These are phyloP conservation scores for Suhomyces sp. DNA, from an alignment of 805 yeast genomes.

Conservation along the genomic window DNA sequence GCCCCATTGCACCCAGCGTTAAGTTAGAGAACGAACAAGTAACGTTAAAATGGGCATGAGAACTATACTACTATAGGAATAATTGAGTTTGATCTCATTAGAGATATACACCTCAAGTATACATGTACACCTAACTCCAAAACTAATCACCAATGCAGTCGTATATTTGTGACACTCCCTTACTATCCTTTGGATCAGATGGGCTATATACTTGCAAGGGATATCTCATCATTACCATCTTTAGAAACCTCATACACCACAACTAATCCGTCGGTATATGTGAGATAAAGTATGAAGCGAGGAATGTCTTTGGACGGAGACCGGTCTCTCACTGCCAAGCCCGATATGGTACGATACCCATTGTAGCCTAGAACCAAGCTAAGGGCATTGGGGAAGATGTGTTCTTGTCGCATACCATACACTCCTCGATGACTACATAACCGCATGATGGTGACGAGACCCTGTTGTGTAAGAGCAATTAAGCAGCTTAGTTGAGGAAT, in stretches of 20 bases:
- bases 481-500: slow-evolving; percentile 36
- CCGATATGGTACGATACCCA: slow-evolving; percentile 32
- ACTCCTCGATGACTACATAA: slow-evolving; percentile 36
- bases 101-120: no score
- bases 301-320: slow-evolving; percentile 18
- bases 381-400: slow-evolving; percentile 36
- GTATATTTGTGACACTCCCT: no score
- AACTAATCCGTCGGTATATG: slow-evolving; percentile 32
- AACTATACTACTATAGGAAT: no score
- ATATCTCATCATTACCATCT: neutral
- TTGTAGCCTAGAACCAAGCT: slow-evolving; percentile 23
- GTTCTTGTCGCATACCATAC: slow-evolving; percentile 43
- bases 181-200: no score
- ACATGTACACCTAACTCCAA: no score
- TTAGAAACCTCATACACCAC: slow-evolving; percentile 12
- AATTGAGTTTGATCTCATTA: no score
- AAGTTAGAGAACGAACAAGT: no score
- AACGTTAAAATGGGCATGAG: no score
- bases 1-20: no score
- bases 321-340: slow-evolving; percentile 26
- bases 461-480: slow-evolving; percentile 37
- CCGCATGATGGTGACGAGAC: slow-evolving; percentile 34
- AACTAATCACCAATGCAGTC: no score
- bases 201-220: neutral
- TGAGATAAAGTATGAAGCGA: slow-evolving; percentile 29